These are phyloP conservation scores for Groenewaldozyma tartarivorans DNA, from an alignment of 805 yeast species.

Conservation along the genomic window DNA sequence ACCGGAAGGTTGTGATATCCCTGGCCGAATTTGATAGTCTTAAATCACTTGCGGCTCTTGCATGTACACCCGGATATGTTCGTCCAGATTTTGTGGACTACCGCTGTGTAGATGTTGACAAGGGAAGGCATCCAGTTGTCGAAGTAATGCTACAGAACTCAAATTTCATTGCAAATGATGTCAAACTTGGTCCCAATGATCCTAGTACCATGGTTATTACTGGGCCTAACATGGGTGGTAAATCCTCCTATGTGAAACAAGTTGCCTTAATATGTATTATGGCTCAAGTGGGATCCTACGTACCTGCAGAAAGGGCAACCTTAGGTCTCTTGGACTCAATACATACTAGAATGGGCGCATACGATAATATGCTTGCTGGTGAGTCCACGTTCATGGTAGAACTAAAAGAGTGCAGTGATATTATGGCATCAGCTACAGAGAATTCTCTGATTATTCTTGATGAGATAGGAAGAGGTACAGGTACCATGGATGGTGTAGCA, in stretches of 20 bases:
- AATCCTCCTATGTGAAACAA: conserved; percentile 66
- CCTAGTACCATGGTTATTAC: conserved; percentile 58
- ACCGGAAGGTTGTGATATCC: conserved; percentile 36
- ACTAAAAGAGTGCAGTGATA: conserved; percentile 54
- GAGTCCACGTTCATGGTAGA: conserved; percentile 81
- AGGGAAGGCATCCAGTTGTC: conserved; percentile 61
- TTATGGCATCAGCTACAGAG: conserved; percentile 40
- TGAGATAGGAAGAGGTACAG: conserved; percentile 71
- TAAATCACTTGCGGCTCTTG: conserved; percentile 53
- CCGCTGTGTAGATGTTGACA: conserved; percentile 40
- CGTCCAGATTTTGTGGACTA: conserved; percentile 41
- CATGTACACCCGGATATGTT: conserved; percentile 37
- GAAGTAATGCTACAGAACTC: conserved; percentile 36
- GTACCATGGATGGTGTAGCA: conserved; percentile 71
- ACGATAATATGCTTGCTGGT: conserved; percentile 64
- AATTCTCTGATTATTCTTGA: conserved; percentile 58
- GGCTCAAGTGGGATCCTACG: conserved; percentile 69
- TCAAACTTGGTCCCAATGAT: conserved; percentile 36
- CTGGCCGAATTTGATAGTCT: conserved; percentile 58
- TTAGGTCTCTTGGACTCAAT: conserved; percentile 59
- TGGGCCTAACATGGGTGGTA: conserved; percentile 88
- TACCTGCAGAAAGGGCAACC: conserved; percentile 55
- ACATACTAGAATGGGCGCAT: conserved; percentile 42
- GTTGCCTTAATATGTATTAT: conserved; percentile 60
- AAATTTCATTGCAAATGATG: conserved; percentile 58